Base-by-base conservation (phyloP, 495 filamentous ascomycete species). In the Neurospora sp. region DNA sequence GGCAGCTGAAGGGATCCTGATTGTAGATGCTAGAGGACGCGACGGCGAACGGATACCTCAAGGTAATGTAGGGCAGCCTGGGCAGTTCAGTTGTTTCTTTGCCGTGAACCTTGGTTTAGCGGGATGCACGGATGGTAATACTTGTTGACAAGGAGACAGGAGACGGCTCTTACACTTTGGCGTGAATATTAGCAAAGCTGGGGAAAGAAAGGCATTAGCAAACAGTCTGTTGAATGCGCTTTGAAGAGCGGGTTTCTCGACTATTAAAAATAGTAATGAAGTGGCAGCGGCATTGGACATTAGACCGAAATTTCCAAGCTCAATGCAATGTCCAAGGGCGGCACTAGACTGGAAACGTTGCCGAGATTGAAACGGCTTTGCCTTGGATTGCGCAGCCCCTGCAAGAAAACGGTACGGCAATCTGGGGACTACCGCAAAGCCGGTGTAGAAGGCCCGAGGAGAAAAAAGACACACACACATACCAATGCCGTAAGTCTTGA, bases 271-370 rank as follows among this genome's bases (percentile, higher is more conserved):
- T 75, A 75, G 74, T 61, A 75, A 35, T 65, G 14, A 65, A 35
- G 53, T 74, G 68, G 69, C 20, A 74, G 70, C 59, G 65, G 48
- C 69, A 72, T 27, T 68, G 72, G 73, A 73, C 72, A 75, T 72
- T 44, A 59, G 76, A 75, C 44, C 73, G 75, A 79, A 77, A 75
- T 76, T 78, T 76, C 75, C 76, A 78, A 75, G 73, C 70, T 78
- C 78, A 76, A 82, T 81, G 80, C 80, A 74, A 72, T 77, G 69
- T 35, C 74, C 76, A 73, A 70, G 79, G 77, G 72, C 44, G 75
- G 80, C 59, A 77, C 79, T 82, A 82, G 80, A 76, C 79, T 82
- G 80, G 78, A 81, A 81, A 82, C 80, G 76, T 74, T 81, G 80
- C 79, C 80, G 80, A 82, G 76, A 82, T 82, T 80, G 79, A 81